Conservation (phyloP, 805 yeast species). For the Groenewaldozyma tartarivorans region DNA sequence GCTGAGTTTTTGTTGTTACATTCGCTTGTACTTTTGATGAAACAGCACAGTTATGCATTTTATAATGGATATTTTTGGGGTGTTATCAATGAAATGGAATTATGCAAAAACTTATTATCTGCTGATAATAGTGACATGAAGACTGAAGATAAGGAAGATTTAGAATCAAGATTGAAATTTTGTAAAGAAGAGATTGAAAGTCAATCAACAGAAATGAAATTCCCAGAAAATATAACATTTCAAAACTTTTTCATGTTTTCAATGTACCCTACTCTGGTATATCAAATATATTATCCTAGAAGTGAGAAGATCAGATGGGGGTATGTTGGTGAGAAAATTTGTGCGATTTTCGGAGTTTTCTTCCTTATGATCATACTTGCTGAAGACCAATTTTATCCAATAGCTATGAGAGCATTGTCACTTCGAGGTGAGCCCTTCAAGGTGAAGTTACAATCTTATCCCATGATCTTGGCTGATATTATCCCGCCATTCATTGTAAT, state of each 20-base stretch:
- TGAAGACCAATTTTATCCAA: conserved; percentile 65
- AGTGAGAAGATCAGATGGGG: conserved; percentile 57
- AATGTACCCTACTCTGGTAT: conserved; percentile 76
- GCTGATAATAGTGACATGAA: conserved; percentile 1
- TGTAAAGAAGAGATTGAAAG: conserved; percentile 62
- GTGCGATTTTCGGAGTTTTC: conserved; percentile 83
- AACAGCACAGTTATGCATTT: conserved; percentile 87
- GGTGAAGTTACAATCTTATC: conserved; percentile 39
- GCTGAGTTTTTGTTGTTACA: conserved; percentile 78
- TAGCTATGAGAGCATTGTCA: conserved; percentile 50
- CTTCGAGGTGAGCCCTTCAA: conserved; percentile 41
- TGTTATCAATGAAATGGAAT: conserved; percentile 14
- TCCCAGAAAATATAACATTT: conserved; percentile 66
- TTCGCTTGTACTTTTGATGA: conserved; percentile 82
- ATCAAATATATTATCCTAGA: conserved; percentile 71
- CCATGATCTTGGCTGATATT: conserved; percentile 56
- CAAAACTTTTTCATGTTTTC: conserved; percentile 65
- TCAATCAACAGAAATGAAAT: conserved; percentile 39
- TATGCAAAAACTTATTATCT: conserved; percentile 4
- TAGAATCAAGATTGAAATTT: conserved; percentile 32
- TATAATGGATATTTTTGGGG: conserved; percentile 76
- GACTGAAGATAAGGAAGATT: background rate
- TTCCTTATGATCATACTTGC: conserved; percentile 73
- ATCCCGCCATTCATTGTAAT: conserved; percentile 71
- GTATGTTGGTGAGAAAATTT: conserved; percentile 57